These are phyloP conservation scores for Glonium stellatum DNA, from an alignment of 495 filamentous ascomycete species.

Conservation along the genomic window DNA sequence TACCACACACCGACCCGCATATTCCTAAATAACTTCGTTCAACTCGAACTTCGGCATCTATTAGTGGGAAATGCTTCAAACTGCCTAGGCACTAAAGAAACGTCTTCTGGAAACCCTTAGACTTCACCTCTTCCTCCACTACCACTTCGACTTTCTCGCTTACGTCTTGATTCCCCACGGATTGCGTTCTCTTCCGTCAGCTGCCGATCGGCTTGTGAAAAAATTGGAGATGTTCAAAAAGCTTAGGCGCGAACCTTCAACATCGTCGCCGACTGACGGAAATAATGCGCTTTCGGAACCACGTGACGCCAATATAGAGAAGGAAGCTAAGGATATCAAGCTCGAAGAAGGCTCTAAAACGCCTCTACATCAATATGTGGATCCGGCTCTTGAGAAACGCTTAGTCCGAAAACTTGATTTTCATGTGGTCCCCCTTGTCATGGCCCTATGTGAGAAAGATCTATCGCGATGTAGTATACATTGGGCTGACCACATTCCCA, in stretches of 20 bases:
- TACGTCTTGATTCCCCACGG: no score
- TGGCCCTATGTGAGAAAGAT: constrained; percentile 48
- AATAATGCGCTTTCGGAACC: background rate
- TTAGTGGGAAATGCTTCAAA: no score
- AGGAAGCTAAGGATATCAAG: background rate
- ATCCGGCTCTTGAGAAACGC: constrained; percentile 49
- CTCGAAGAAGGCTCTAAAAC: background rate
- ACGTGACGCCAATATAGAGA: background rate
- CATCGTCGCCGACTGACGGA: background rate
- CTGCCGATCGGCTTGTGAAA: no score
- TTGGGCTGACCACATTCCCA: background rate
- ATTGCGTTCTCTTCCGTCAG: no score
- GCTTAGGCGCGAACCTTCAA: background rate
- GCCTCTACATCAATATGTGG: constrained; percentile 3
- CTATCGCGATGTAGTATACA: background rate
- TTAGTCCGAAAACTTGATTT: constrained; percentile 66
- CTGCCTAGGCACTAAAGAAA: no score
- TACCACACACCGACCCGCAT: no score
- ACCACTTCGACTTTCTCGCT: no score
- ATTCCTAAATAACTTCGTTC: no score
- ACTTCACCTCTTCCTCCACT: no score
- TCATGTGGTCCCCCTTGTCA: constrained; percentile 68
- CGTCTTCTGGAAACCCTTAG: no score
- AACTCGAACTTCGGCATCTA: no score
- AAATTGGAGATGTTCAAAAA: background rate